Evolutionary conservation across 2,329 filamentous ascomycete species (phyloP).

Genomic region (Pyrenophora teres): DNA sequence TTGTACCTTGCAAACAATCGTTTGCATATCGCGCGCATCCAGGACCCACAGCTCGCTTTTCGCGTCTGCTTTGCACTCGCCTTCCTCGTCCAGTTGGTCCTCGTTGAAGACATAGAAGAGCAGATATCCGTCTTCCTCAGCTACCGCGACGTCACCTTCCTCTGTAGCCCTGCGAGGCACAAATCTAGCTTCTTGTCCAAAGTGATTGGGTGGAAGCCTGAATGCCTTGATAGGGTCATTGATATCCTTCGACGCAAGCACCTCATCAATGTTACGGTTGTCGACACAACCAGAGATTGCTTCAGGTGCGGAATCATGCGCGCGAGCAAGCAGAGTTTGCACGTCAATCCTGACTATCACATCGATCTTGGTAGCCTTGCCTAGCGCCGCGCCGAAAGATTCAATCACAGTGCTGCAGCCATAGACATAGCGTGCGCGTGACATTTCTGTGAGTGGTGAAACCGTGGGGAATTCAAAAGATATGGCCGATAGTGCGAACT

Average conservation of each 20-base stretch:
- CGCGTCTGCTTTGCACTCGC: conserved; percentile 49
- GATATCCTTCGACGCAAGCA: conserved; percentile 50
- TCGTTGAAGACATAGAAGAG: conserved; percentile 74
- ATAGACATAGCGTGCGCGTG: conserved; percentile 64
- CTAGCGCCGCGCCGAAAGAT: conserved; percentile 64
- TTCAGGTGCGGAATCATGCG: conserved; percentile 52
- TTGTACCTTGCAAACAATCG: conserved; percentile 62
- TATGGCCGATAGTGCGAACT: conserved; percentile 68
- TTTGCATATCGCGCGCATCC: conserved; percentile 65
- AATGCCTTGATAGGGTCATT: conserved; percentile 67
- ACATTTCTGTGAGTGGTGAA: conserved; percentile 61
- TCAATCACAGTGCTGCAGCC: conserved; percentile 66
- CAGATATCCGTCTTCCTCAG: conserved; percentile 70
- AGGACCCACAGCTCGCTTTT: conserved; percentile 71
- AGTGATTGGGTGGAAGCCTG: conserved; percentile 63
- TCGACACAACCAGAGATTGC: conserved; percentile 67
- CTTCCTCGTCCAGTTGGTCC: conserved; percentile 60
- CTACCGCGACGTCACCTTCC: conserved; percentile 2
- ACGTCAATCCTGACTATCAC: conserved; percentile 67
- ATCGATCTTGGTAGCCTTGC: conserved; percentile 69
- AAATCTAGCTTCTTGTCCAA: conserved; percentile 70
- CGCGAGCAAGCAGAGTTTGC: conserved; percentile 58
- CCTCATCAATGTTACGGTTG: conserved; percentile 57
- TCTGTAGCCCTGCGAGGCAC: conserved; percentile 50
- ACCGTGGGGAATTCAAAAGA: conserved; percentile 72